A percentile compares a stretch with the other conserved stretches of the same genome.
Evolutionary conservation across 1,139 yeast species (phyloP).

Genomic region (Debaryomycetaceae sp.): DNA sequence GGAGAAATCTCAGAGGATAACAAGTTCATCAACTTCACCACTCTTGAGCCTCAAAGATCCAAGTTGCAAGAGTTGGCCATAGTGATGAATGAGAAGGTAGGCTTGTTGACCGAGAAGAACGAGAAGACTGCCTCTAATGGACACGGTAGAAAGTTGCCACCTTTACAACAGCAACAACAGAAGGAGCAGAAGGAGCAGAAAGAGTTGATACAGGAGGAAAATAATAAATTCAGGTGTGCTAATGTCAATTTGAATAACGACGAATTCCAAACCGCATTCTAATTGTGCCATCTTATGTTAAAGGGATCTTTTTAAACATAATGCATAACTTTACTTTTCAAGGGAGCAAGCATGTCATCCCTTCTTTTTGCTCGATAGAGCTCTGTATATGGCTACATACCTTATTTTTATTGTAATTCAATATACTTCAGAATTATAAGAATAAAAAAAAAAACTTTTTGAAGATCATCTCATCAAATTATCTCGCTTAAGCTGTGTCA

Average conservation of each 20-base stretch:
- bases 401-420: background rate
- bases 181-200: slow-evolving; percentile 33
- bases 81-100: slow-evolving; percentile 82
- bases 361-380: slow-evolving; percentile 1
- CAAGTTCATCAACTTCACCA: slow-evolving; percentile 54
- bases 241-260: slow-evolving; percentile 45
- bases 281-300: slow-evolving; percentile 3
- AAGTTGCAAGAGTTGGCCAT: slow-evolving; percentile 88
- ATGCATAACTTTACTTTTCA: slow-evolving; percentile 8
- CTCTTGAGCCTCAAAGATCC: slow-evolving; percentile 76
- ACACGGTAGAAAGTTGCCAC: slow-evolving; percentile 43
- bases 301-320: background rate
- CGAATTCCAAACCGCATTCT: slow-evolving; percentile 40
- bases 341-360: slow-evolving; percentile 1
- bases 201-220: slow-evolving; percentile 32
- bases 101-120: slow-evolving; percentile 76
- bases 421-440: background rate
- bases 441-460: background rate
- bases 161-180: slow-evolving; percentile 33
- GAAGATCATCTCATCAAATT: background rate
- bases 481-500: no score
- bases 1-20: slow-evolving; percentile 60
- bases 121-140: slow-evolving; percentile 82
- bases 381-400: background rate
- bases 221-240: slow-evolving; percentile 45